These are phyloP conservation scores for Malus asiatica DNA, from an alignment of 306 rosid species.

Conservation along the genomic window DNA sequence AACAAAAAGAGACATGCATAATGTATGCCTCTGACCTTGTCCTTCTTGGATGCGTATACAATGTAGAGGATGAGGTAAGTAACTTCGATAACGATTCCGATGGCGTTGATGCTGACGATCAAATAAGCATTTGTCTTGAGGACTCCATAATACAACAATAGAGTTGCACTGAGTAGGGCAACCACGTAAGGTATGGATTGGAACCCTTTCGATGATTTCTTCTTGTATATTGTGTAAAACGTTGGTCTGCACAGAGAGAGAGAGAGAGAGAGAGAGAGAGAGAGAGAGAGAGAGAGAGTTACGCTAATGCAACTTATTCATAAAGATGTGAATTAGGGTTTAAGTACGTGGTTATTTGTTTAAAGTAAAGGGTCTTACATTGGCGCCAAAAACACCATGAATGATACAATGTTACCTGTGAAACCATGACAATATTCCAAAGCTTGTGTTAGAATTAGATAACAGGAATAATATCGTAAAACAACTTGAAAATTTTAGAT, in stretches of 20 bases:
- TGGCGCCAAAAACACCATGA: constrained; percentile 67
- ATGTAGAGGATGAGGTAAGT: constrained; percentile 33
- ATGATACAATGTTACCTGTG: constrained; percentile 58
- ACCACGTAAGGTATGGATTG: constrained; percentile 61
- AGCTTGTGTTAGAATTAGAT: not conserved
- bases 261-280: not conserved
- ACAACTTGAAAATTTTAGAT: not conserved
- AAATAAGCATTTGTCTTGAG: constrained; percentile 47
- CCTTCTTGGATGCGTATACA: constrained; percentile 40
- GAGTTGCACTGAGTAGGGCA: constrained; percentile 55
- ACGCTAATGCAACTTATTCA: not conserved
- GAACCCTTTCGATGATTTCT: constrained; percentile 53
- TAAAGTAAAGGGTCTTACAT: constrained; percentile 32
- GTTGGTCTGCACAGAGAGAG: constrained; percentile 43
- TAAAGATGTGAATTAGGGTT: not conserved
- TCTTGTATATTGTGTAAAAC: constrained; percentile 52
- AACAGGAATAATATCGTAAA: not conserved
- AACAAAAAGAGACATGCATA: not conserved
- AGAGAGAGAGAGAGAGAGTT: not conserved
- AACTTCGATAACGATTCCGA: constrained; percentile 50
- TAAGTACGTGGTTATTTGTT: not conserved
- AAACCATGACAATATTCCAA: not conserved
- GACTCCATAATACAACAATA: constrained; percentile 52
- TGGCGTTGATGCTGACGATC: constrained; percentile 47
- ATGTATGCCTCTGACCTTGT: constrained; percentile 27